phyloP scores from a whole-genome alignment of 1,139 yeast species.

The Yamadazyma blattariae region DNA sequence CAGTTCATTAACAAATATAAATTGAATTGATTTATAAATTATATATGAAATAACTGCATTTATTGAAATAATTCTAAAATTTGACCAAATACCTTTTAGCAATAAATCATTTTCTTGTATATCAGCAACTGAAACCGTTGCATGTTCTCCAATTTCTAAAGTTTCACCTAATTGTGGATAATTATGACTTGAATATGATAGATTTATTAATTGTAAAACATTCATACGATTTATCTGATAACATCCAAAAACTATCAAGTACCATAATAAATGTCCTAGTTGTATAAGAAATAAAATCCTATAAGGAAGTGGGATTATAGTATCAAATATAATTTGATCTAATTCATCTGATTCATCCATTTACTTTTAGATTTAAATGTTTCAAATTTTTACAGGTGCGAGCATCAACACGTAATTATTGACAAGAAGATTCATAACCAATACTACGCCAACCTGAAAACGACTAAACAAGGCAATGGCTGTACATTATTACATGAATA shows the following conservation, averaged over 20 bases:
- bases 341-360: constrained; percentile 10
- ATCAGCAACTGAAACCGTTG: constrained; percentile 31
- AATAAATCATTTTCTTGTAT: constrained; percentile 29
- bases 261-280: constrained; percentile 36
- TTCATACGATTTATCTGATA: constrained; percentile 24
- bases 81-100: constrained; percentile 32
- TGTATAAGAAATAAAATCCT: constrained; percentile 31
- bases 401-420: too few relatives aligned
- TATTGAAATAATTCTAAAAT: constrained; percentile 19
- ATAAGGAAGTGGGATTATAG: constrained; percentile 39
- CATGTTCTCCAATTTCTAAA: constrained; percentile 31
- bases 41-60: constrained; percentile 22
- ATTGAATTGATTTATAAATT: constrained; percentile 19
- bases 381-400: too few relatives aligned
- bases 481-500: too few relatives aligned
- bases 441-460: too few relatives aligned
- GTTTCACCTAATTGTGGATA: constrained; percentile 26
- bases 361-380: too few relatives aligned
- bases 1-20: constrained; percentile 10
- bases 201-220: constrained; percentile 32
- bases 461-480: too few relatives aligned
- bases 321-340: constrained; percentile 19
- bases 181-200: constrained; percentile 39
- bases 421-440: too few relatives aligned
- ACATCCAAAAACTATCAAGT: constrained; percentile 25